A percentile compares a stretch with the other conserved stretches of the same genome.
Evolutionary conservation across 2,329 filamentous ascomycete species (phyloP).

Genomic region (Seiridium unicorne): DNA sequence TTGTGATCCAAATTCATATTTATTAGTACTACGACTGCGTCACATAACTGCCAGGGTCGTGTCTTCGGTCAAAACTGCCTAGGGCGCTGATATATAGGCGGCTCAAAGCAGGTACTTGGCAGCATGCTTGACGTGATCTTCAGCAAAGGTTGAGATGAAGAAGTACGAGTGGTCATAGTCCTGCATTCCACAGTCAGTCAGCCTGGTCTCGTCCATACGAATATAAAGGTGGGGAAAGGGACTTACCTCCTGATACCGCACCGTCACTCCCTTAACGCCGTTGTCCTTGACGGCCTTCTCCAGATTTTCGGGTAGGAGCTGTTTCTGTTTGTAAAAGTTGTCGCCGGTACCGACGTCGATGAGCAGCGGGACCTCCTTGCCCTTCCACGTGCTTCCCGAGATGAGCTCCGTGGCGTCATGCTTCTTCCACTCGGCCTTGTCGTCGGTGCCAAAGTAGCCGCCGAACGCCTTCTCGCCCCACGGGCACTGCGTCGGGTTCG

Average conservation of each 20-base stretch:
- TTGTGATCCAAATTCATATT: too few species aligned
- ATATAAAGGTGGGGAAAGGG: not conserved
- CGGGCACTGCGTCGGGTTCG: constrained; percentile 79
- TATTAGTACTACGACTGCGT: too few species aligned
- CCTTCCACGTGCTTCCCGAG: constrained; percentile 63
- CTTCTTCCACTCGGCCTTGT: constrained; percentile 76
- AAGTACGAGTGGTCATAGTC: constrained; percentile 98
- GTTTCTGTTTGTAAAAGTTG: constrained; percentile 93
- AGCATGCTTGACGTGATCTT: constrained; percentile 88
- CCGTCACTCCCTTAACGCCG: constrained; percentile 68
- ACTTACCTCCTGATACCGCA: constrained; percentile 77
- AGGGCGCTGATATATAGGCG: constrained; percentile 11
- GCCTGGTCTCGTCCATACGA: not conserved
- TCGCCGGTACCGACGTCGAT: constrained; percentile 94
- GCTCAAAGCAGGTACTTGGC: constrained; percentile 72
- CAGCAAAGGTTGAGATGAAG: constrained; percentile 87
- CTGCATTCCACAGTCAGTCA: constrained; percentile 31
- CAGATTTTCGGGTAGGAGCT: constrained; percentile 93
- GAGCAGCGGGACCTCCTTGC: constrained; percentile 66
- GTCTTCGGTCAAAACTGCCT: too few species aligned
- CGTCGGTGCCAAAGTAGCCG: constrained; percentile 79
- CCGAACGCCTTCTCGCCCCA: constrained; percentile 96
- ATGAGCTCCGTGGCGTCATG: constrained; percentile 93
- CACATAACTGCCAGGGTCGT: too few species aligned
- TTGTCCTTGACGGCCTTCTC: constrained; percentile 74